A percentile compares a stretch with the other conserved stretches of the same genome.
These are phyloP conservation scores for Helenozyma rhizophorensis DNA, from an alignment of 805 yeast genomes.

Conservation along the genomic window DNA sequence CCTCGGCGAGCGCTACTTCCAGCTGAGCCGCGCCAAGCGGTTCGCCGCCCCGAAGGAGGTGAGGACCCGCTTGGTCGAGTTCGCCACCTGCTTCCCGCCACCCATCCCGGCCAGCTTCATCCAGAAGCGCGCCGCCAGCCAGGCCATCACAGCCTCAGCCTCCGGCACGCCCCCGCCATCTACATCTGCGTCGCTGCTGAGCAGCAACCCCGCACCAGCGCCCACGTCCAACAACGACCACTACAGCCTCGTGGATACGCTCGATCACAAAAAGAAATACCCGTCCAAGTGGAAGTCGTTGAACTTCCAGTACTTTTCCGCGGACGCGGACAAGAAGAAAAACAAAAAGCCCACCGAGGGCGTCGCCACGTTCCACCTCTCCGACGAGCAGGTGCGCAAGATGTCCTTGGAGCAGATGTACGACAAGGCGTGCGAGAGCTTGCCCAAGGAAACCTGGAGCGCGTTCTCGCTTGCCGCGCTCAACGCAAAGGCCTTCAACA, in stretches of 20 bases:
- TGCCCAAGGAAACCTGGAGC: slow-evolving; percentile 63
- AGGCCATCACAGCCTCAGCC: slow-evolving; percentile 2
- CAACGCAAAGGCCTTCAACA: slow-evolving; percentile 69
- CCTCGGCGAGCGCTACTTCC: slow-evolving; percentile 57
- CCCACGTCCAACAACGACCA: slow-evolving; percentile 29
- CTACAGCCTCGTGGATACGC: slow-evolving; percentile 44
- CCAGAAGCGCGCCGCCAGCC: slow-evolving; percentile 22
- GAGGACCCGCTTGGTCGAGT: slow-evolving; percentile 44
- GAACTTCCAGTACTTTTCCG: slow-evolving; percentile 47
- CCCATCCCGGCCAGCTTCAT: slow-evolving; percentile 34
- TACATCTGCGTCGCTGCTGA: no score
- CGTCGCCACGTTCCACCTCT: slow-evolving; percentile 45
- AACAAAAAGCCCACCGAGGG: slow-evolving; percentile 25
- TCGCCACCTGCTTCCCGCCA: slow-evolving; percentile 55
- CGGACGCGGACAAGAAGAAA: slow-evolving; percentile 12
- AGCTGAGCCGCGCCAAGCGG: slow-evolving; percentile 30
- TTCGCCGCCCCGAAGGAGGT: slow-evolving; percentile 40
- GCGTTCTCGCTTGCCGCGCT: slow-evolving; percentile 59
- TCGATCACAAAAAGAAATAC: slow-evolving; percentile 35
- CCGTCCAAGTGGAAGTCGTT: slow-evolving; percentile 57
- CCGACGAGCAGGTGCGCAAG: slow-evolving; percentile 54
- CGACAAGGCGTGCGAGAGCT: slow-evolving; percentile 50
- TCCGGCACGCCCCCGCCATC: no score
- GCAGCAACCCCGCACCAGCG: no score
- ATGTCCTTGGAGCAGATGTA: slow-evolving; percentile 57